Evolutionary conservation across 2,329 filamentous ascomycete genomes (phyloP).

Genomic region (Rhinocladiella similis): DNA sequence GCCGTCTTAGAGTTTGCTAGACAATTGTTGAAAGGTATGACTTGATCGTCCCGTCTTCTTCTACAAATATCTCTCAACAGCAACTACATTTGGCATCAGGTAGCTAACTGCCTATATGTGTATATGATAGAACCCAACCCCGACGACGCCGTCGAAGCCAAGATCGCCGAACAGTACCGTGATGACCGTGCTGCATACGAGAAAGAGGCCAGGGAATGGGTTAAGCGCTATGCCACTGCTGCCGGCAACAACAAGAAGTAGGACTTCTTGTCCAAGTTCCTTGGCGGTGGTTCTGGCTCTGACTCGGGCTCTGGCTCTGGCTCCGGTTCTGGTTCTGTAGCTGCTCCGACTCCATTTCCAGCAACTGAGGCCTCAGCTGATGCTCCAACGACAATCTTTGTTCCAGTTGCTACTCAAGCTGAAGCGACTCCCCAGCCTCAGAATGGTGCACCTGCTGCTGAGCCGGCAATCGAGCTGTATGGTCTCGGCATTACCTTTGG

Average conservation of each 20-base stretch:
- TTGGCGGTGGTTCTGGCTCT: background rate
- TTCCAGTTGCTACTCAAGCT: too few relatives aligned
- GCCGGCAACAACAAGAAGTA: slow-evolving; percentile 33
- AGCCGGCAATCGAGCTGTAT: too few relatives aligned
- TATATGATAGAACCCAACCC: slow-evolving; percentile 68
- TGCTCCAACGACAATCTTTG: too few relatives aligned
- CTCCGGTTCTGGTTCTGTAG: background rate
- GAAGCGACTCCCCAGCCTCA: too few relatives aligned
- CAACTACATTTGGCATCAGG: background rate
- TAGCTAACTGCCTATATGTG: too few relatives aligned
- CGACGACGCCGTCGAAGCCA: slow-evolving; percentile 83
- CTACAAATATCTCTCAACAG: background rate
- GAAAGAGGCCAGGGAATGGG: slow-evolving; percentile 72
- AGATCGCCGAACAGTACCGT: slow-evolving; percentile 82
- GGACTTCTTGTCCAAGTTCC: background rate
- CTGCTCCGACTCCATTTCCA: background rate
- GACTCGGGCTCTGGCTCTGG: background rate
- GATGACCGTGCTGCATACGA: slow-evolving; percentile 68
- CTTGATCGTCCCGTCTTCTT: background rate
- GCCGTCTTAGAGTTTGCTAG: slow-evolving; percentile 76
- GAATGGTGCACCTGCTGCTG: too few relatives aligned
- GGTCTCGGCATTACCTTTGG: too few relatives aligned
- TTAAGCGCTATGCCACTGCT: slow-evolving; percentile 65
- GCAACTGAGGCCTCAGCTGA: too few relatives aligned
- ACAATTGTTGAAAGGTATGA: slow-evolving; percentile 58